Conservation (phyloP, 1,284 basidiomycete species). For the Ustilago sp. region DNA sequence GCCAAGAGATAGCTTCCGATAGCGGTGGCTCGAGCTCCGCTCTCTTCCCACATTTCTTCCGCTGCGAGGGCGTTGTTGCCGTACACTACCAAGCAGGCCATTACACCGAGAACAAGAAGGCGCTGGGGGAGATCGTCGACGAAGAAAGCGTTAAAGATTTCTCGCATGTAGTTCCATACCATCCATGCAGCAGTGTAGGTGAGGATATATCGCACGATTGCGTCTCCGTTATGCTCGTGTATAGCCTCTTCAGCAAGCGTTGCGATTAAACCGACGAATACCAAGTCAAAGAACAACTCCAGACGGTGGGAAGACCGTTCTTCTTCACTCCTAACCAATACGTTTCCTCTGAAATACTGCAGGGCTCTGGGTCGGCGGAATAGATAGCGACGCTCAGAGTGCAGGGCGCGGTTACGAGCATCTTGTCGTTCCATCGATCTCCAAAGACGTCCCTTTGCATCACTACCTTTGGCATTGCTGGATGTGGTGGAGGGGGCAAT, state of each 20-base stretch:
- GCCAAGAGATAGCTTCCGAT: slow-evolving; percentile 58
- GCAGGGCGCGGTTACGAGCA: slow-evolving; percentile 34
- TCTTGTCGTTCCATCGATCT: slow-evolving; percentile 37
- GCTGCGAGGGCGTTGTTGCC: slow-evolving; percentile 59
- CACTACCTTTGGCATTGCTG: slow-evolving; percentile 9
- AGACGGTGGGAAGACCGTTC: slow-evolving; percentile 53
- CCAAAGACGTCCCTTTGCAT: slow-evolving; percentile 45
- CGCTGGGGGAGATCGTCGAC: slow-evolving; percentile 57
- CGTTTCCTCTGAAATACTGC: slow-evolving; percentile 61
- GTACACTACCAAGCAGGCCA: slow-evolving; percentile 57
- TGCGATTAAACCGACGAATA: slow-evolving; percentile 61
- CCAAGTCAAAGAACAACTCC: slow-evolving; percentile 62
- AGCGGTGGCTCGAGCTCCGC: slow-evolving; percentile 50
- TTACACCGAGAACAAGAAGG: slow-evolving; percentile 58
- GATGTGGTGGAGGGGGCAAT: slow-evolving; percentile 19
- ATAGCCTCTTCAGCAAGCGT: slow-evolving; percentile 58
- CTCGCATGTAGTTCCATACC: slow-evolving; percentile 61
- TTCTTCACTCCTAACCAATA: slow-evolving; percentile 51
- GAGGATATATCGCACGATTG: slow-evolving; percentile 56
- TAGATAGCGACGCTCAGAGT: slow-evolving; percentile 54
- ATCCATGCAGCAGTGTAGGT: slow-evolving; percentile 59
- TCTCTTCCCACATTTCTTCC: slow-evolving; percentile 32
- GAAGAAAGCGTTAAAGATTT: slow-evolving; percentile 62
- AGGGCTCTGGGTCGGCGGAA: slow-evolving; percentile 57
- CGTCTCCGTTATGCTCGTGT: slow-evolving; percentile 50